Percentiles rank a stretch among this genome's conserved stretches.
Conservation (phyloP, 2,329 filamentous ascomycete genomes). For the Teratosphaeria gauchensis region DNA sequence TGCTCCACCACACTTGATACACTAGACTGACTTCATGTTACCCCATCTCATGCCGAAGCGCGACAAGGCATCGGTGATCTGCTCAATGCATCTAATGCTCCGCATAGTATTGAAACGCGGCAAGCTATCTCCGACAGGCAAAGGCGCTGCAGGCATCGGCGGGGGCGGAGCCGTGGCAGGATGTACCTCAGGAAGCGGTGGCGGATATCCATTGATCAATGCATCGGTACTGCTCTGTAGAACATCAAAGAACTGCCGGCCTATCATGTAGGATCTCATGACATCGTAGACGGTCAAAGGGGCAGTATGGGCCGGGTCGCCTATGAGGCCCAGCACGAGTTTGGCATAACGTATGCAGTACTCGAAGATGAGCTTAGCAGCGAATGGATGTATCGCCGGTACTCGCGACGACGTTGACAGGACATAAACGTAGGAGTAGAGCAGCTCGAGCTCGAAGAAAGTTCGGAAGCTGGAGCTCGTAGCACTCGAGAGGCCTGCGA, state of each 20-base stretch:
- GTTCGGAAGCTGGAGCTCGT: conserved; percentile 58
- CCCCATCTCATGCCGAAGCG: conserved; percentile 40
- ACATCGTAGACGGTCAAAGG: conserved; percentile 84
- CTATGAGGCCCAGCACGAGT: conserved; percentile 59
- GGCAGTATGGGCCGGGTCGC: conserved; percentile 48
- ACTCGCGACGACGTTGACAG: conserved; percentile 70
- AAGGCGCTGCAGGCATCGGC: conserved; percentile 22
- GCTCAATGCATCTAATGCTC: conserved; percentile 38
- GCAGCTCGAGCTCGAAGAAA: conserved; percentile 76
- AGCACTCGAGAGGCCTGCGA: conserved; percentile 59
- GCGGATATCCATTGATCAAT: conserved; percentile 30
- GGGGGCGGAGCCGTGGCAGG: conserved; percentile 27
- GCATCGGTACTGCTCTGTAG: conserved; percentile 44
- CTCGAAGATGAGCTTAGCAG: conserved; percentile 71
- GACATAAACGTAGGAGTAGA: conserved; percentile 87
- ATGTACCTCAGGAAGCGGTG: conserved; percentile 31
- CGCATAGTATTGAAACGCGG: conserved; percentile 27
- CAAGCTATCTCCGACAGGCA: conserved; percentile 20
- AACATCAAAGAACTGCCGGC: conserved; percentile 47
- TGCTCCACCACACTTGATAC: not conserved
- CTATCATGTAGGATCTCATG: conserved; percentile 66
- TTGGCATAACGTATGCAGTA: conserved; percentile 75
- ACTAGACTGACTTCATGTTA: conserved; percentile 29
- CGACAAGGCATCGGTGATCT: conserved; percentile 37
- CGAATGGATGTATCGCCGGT: conserved; percentile 64